A percentile compares a stretch with the other conserved stretches of the same genome.
Evolutionary conservation across 805 yeast species (phyloP).

Genomic region (Lipomyces sp.): DNA sequence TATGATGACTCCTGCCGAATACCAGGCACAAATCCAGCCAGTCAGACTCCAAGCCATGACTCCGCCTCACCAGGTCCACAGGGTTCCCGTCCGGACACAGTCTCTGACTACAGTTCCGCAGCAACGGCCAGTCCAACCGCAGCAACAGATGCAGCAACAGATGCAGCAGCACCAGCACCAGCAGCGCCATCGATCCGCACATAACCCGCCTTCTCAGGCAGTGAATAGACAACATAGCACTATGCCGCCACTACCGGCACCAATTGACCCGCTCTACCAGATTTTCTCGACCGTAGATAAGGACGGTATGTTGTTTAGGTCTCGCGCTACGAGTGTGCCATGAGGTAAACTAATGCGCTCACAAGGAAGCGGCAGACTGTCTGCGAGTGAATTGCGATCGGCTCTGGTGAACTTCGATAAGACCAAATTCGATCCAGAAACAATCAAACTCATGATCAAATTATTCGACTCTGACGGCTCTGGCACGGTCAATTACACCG

Average conservation of each 20-base stretch:
- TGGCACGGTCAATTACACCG: slow-evolving; percentile 57
- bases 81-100: slow-evolving; percentile 10
- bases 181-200: slow-evolving; percentile 9
- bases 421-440: slow-evolving; percentile 62
- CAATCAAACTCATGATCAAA: slow-evolving; percentile 62
- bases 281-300: slow-evolving; percentile 41
- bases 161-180: slow-evolving; percentile 8
- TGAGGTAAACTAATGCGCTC: neutral
- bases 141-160: slow-evolving; percentile 12
- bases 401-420: slow-evolving; percentile 69
- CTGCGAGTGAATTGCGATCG: slow-evolving; percentile 60
- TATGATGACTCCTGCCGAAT: slow-evolving; percentile 34
- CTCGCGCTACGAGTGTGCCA: too few species aligned
- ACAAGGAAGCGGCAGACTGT: slow-evolving; percentile 44
- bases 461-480: slow-evolving; percentile 60
- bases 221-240: slow-evolving; percentile 12
- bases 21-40: slow-evolving; percentile 14
- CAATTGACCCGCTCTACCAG: slow-evolving; percentile 18
- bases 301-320: slow-evolving; percentile 10
- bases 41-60: neutral
- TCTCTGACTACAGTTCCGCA: neutral
- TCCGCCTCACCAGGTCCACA: neutral
- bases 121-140: slow-evolving; percentile 12
- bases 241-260: slow-evolving; percentile 17
- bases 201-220: slow-evolving; percentile 12